A percentile compares a stretch with the other conserved stretches of the same genome.
Conservation (phyloP, 305 asterid genomes). For the Fraxinus sp. region DNA sequence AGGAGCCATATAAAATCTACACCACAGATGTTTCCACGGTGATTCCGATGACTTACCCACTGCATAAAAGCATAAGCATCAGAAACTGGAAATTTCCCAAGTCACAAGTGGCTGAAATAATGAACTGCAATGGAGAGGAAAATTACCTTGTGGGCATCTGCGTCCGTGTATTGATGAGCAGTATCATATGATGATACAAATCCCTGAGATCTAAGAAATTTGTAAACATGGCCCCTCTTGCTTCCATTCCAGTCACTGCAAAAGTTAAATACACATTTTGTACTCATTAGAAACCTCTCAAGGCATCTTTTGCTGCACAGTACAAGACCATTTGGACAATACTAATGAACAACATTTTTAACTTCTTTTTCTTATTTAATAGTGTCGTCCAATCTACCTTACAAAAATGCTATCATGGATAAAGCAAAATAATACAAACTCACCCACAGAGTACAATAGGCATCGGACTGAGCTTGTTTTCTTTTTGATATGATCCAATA, state of each 20-base stretch:
- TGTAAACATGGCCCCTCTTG: slow-evolving; percentile 87
- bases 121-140: neutral
- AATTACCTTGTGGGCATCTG: slow-evolving; percentile 88
- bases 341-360: slow-evolving; percentile 30
- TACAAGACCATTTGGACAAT: slow-evolving; percentile 42
- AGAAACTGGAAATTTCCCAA: slow-evolving; percentile 5
- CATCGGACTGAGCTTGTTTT: slow-evolving; percentile 81
- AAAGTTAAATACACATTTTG: slow-evolving; percentile 17
- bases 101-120: neutral
- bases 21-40: slow-evolving; percentile 74
- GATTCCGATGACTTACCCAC: slow-evolving; percentile 85
- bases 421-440: slow-evolving; percentile 10
- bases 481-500: slow-evolving; percentile 85
- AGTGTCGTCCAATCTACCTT: too few relatives aligned
- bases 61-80: slow-evolving; percentile 32
- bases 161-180: slow-evolving; percentile 93
- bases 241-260: slow-evolving; percentile 93
- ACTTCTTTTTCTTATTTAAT: neutral
- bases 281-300: neutral
- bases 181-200: slow-evolving; percentile 94
- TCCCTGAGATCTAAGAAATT: slow-evolving; percentile 91
- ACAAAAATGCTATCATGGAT: neutral
- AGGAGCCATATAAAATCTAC: slow-evolving; percentile 89
- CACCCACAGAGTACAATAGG: slow-evolving; percentile 96
- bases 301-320: too few relatives aligned